Evolutionary conservation across 169 alveolate genomes (phyloP), one percentile per base, ranked within the genome.

Genomic region (Cryptosporidium tyzzeri): DNA sequence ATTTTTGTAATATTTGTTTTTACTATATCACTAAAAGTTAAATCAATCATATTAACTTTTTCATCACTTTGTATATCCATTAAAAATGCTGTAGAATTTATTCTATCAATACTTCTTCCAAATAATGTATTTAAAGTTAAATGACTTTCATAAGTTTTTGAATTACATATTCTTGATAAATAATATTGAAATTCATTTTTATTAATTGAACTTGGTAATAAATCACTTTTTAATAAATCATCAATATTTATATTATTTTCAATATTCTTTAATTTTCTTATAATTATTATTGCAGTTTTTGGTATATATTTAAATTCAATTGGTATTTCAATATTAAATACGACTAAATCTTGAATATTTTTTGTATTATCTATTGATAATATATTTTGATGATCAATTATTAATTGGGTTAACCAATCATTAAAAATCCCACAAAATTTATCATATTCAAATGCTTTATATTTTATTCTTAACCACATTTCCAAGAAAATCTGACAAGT

Each of bases 391-490:
- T 5, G 16, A 21, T 9, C 9, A 2, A 80, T 39, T 26, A 39
- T 31, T 23, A 31, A 18, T 23, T 37, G 39, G 26, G 26, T 31
- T 21, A 62, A 62, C 89, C 89, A 80, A 39, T 16, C 48, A 58
- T 26, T 14, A 1, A 80, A 65, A 16, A 12, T 80, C 0, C 9
- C 41, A 23, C 23, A 29, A 39, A 29, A 37, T 16, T 33, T 74
- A 53, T 58, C 86, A 65, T 65, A 65, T 33, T 65, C 71, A 8
- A 33, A 65, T 33, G 31, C 71, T 55, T 59, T 59, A 39, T 26
- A 62, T 62, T 80, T 80, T 62, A 80, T 26, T 62, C 29, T 65
- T 44, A 65, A n/a, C 89, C 89, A 80, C 89, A 80, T 80, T 31
- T 62, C 75, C 35, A 33, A 44, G 21, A 80, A 80, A 12, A 80